Evolutionary conservation across 805 yeast genomes (phyloP), one percentile per base, ranked within the genome.

Genomic region (Myxozyma melibiosi): DNA sequence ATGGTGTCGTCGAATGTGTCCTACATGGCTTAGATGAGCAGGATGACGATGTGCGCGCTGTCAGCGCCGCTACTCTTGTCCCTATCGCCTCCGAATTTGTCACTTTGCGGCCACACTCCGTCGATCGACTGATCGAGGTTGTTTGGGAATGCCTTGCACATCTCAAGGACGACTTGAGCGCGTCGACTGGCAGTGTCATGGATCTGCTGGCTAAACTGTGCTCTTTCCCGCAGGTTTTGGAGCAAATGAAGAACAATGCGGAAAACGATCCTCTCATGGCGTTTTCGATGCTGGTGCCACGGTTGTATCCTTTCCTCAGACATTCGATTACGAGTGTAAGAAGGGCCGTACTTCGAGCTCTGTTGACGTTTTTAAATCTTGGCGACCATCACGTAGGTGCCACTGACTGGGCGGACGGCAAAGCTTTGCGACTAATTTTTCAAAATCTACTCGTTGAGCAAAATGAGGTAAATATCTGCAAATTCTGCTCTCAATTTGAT

Each of bases 1-100:
- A 86, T 58, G 80, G 81, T 51, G 90, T 91, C 0, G 84, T 91
- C 2, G 78, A 83, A 41, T 88, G 94, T 80, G 98, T 94, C 1
- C 75, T 94, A 41, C 89, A 88, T 72, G 96, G 97, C 2, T 74
- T 94, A 46, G 73, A 76, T 51, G 81, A 79, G 59, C 79, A 83
- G 53, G 96, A 90, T 66, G 98, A 91, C 71, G 99, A 94, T 70
- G 98, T 94, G 25, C 97, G 95, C 71, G 90, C 97, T 7, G 97
- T 92, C 44, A 90, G 96, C 24, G 98, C 99, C 0, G 87, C 96
- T 2, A 90, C 96, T 0, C 75, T 94, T 51, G 78, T 92, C 0
- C 99, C 99, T 2, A 88, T 94, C 45, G 90, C 96, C 1, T 77
- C 80, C n/a, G 88, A 89, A 62, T 89, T 92, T 70, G 91, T 91